These are phyloP conservation scores for Eutrema japonicum DNA, from an alignment of 345 rosid species.

Conservation along the genomic window DNA sequence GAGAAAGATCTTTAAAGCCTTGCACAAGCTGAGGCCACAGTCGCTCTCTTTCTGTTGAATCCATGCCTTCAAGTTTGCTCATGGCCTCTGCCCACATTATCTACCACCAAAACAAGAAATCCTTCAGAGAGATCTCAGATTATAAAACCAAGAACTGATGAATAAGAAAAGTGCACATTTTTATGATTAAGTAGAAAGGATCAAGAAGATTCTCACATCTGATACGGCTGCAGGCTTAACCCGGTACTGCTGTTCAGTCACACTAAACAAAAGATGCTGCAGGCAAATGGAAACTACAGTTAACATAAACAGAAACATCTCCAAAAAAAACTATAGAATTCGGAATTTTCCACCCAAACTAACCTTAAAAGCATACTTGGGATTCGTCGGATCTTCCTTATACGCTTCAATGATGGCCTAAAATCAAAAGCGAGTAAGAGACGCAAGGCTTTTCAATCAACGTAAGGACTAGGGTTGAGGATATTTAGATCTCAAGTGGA, in stretches of 20 bases:
- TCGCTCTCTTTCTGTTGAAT: conserved; percentile 84
- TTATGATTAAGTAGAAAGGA: not conserved
- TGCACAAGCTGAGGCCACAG: conserved; percentile 98
- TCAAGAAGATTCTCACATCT: conserved; percentile 64
- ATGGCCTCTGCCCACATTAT: conserved; percentile 98
- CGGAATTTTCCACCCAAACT: not conserved
- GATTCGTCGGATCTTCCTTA: conserved; percentile 87
- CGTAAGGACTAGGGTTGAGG: conserved; percentile 19
- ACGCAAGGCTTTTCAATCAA: conserved; percentile 9
- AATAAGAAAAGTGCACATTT: conserved; percentile 22
- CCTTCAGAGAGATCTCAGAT: conserved; percentile 9
- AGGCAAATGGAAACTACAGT: conserved; percentile 22
- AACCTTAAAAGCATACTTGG: conserved; percentile 91
- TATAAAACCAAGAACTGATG: not conserved
- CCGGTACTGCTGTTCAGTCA: conserved; percentile 74
- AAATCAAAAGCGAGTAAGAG: conserved; percentile 16
- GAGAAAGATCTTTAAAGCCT: conserved; percentile 94
- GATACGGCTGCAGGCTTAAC: conserved; percentile 90
- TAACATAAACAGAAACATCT: not conserved
- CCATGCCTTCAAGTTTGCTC: conserved; percentile 96
- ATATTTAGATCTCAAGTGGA: conserved; percentile 1
- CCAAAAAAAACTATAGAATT: not conserved
- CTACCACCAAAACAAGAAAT: conserved; percentile 56
- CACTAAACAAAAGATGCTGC: conserved; percentile 92
- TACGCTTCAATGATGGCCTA: conserved; percentile 95